phyloP scores from a whole-genome alignment of 306 rosid genomes.

The Malus asiatica region DNA sequence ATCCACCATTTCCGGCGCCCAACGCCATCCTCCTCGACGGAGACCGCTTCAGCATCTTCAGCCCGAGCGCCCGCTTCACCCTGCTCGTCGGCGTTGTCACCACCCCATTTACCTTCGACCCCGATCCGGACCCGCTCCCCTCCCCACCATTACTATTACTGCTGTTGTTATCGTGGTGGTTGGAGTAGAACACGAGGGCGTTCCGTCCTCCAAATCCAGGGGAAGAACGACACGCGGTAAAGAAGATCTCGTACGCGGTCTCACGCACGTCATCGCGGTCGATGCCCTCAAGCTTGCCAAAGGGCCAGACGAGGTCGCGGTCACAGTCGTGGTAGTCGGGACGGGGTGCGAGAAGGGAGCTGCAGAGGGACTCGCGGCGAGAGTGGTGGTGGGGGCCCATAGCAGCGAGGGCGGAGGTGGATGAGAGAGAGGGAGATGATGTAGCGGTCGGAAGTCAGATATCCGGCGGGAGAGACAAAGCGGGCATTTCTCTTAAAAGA shows the following conservation, averaged over 20 bases:
- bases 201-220: slow-evolving; percentile 76
- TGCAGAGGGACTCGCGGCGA: slow-evolving; percentile 60
- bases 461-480: slow-evolving; percentile 25
- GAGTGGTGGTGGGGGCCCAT: slow-evolving; percentile 68
- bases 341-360: slow-evolving; percentile 25
- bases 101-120: slow-evolving; percentile 34
- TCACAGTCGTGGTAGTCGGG: slow-evolving; percentile 27
- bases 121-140: neutral
- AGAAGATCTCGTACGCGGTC: slow-evolving; percentile 85
- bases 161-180: neutral
- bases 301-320: slow-evolving; percentile 47
- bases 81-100: slow-evolving; percentile 67
- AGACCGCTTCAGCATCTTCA: slow-evolving; percentile 80
- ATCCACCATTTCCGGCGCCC: slow-evolving; percentile 21
- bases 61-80: slow-evolving; percentile 69
- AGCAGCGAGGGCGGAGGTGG: slow-evolving; percentile 13
- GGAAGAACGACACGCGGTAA: slow-evolving; percentile 75
- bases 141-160: slow-evolving; percentile 16
- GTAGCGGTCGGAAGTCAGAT: slow-evolving; percentile 9
- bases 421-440: neutral
- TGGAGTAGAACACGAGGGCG: slow-evolving; percentile 41
- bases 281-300: slow-evolving; percentile 41
- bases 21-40: slow-evolving; percentile 78
- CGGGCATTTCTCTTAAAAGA: slow-evolving; percentile 31
- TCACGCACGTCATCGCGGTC: slow-evolving; percentile 54